These are phyloP conservation scores for Pichia kudriavzevii DNA, from an alignment of 1,139 yeast genomes.

Conservation along the genomic window DNA sequence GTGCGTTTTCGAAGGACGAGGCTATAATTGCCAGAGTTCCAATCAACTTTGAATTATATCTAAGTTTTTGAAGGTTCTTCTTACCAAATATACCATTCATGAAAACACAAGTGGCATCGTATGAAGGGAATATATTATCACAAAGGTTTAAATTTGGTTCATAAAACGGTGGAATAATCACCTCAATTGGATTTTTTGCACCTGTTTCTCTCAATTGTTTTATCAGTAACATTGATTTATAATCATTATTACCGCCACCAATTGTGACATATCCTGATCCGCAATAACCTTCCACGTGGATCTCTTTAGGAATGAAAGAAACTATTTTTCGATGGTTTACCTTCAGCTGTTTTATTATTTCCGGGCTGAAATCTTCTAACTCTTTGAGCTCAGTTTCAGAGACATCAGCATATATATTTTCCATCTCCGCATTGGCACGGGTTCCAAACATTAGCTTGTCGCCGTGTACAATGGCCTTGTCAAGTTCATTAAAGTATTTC, in stretches of 20 bases:
- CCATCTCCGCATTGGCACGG: not conserved
- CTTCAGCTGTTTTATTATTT: slow-evolving; percentile 17
- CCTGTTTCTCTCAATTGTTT: slow-evolving; percentile 53
- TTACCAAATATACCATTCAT: slow-evolving; percentile 32
- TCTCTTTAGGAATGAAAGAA: slow-evolving; percentile 13
- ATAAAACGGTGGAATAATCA: slow-evolving; percentile 37
- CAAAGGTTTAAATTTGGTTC: slow-evolving; percentile 40
- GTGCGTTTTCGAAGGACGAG: slow-evolving; percentile 43
- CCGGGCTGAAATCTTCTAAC: slow-evolving; percentile 12
- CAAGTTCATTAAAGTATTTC: not conserved
- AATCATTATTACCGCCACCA: slow-evolving; percentile 68
- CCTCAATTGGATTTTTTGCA: slow-evolving; percentile 59
- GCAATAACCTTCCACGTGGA: slow-evolving; percentile 26
- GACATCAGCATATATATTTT: slow-evolving; percentile 3
- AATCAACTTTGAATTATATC: slow-evolving; percentile 28
- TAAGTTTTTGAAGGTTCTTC: slow-evolving; percentile 8
- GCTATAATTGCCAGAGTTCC: slow-evolving; percentile 45
- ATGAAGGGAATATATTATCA: slow-evolving; percentile 35
- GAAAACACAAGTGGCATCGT: slow-evolving; percentile 36
- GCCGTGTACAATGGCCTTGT: not conserved
- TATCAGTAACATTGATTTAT: slow-evolving; percentile 55
- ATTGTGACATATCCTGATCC: slow-evolving; percentile 71
- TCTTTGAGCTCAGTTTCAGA: not conserved
- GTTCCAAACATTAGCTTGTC: slow-evolving; percentile 1
- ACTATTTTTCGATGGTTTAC: slow-evolving; percentile 17